phyloP scores from a whole-genome alignment of 2,329 filamentous ascomycete species.

The Myriangium duriaei region DNA sequence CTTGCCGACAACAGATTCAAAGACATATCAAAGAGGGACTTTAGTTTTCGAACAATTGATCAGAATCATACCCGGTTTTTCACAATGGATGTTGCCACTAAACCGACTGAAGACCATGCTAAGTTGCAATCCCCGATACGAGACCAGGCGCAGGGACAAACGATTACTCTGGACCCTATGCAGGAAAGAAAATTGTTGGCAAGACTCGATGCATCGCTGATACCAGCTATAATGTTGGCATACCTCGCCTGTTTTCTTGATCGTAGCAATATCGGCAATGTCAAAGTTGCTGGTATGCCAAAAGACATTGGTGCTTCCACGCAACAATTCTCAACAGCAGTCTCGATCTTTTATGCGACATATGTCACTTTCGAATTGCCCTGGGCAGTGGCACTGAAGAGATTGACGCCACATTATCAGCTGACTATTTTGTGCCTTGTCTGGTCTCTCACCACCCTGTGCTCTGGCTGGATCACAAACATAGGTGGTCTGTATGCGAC shows the following conservation, averaged over 20 bases:
- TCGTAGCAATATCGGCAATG: slow-evolving; percentile 38
- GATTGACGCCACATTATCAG: slow-evolving; percentile 30
- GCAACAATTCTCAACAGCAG: slow-evolving; percentile 34
- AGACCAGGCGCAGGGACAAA: slow-evolving; percentile 9
- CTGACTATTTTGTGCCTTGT: slow-evolving; percentile 29
- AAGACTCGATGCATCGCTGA: slow-evolving; percentile 37
- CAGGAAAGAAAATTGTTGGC: slow-evolving; percentile 35
- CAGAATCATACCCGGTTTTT: no score
- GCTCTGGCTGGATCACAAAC: slow-evolving; percentile 35
- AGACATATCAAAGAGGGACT: no score
- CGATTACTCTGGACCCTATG: slow-evolving; percentile 34
- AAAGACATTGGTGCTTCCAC: slow-evolving; percentile 31
- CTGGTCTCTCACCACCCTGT: slow-evolving; percentile 39
- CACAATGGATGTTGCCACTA: no score
- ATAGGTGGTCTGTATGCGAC: slow-evolving; percentile 30
- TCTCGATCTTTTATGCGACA: slow-evolving; percentile 41
- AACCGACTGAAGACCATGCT: background rate
- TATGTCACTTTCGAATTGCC: slow-evolving; percentile 40
- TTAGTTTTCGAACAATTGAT: no score
- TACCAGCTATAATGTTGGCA: no score
- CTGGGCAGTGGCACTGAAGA: slow-evolving; percentile 37
- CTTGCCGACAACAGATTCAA: no score
- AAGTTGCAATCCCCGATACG: background rate
- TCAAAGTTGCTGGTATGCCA: slow-evolving; percentile 33
- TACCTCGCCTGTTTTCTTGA: slow-evolving; percentile 46